Percentiles rank a stretch among this genome's conserved stretches.
Conservation (phyloP, 306 rosid genomes). For the Cicer arietinum region DNA sequence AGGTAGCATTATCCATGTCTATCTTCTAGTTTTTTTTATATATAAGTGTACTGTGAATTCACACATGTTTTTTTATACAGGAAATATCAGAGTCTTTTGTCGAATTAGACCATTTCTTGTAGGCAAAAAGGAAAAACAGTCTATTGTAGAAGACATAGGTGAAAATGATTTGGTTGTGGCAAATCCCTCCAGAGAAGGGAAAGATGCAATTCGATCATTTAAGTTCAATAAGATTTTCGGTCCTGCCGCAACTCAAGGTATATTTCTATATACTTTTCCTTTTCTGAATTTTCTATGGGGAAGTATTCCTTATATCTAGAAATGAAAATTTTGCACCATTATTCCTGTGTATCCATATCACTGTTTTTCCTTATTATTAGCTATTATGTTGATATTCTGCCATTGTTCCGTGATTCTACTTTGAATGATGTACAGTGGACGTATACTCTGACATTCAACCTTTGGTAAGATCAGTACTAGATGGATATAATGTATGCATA, state of each 20-base stretch:
- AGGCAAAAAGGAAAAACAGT: conserved; percentile 46
- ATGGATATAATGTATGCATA: conserved; percentile 72
- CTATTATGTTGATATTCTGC: conserved; percentile 22
- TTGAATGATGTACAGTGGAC: conserved; percentile 51
- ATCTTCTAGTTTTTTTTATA: conserved; percentile 14
- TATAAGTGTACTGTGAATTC: conserved; percentile 21
- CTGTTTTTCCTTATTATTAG: background rate
- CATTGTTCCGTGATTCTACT: conserved; percentile 17
- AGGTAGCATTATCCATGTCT: conserved; percentile 42
- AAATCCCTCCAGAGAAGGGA: conserved; percentile 57
- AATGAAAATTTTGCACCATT: conserved; percentile 15
- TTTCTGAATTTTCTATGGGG: conserved; percentile 19
- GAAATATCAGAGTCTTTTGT: conserved; percentile 75
- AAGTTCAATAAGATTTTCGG: conserved; percentile 51
- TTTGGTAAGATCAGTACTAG: conserved; percentile 61
- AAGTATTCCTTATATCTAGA: background rate
- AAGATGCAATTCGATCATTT: conserved; percentile 51
- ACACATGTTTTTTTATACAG: conserved; percentile 42
- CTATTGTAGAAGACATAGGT: conserved; percentile 49
- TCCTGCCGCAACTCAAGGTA: conserved; percentile 54
- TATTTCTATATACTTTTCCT: conserved; percentile 7
- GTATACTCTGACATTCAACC: conserved; percentile 65
- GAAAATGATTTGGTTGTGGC: conserved; percentile 50
- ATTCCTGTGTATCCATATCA: conserved; percentile 8
- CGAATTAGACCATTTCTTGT: conserved; percentile 57